Evolutionary conservation across 176 grass and related monocot genomes (phyloP).

Genomic region (Tillandsia fasciculata): DNA sequence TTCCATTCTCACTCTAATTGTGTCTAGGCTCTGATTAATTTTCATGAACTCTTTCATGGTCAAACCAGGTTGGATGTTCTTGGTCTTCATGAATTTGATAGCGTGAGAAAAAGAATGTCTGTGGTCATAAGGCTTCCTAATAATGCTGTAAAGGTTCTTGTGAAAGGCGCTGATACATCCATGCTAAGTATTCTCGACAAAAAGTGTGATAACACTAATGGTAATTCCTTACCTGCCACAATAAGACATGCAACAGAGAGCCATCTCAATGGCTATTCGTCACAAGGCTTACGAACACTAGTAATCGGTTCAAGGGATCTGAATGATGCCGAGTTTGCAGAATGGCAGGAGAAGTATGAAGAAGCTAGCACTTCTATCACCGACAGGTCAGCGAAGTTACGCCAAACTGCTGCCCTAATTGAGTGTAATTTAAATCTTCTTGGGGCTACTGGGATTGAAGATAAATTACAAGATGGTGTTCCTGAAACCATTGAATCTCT

Average conservation of each 20-base stretch:
- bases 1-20: neutral
- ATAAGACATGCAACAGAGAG: constrained; percentile 57
- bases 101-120: constrained; percentile 97
- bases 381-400: constrained; percentile 88
- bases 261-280: constrained; percentile 67
- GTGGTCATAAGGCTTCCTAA: constrained; percentile 92
- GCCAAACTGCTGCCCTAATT: constrained; percentile 71
- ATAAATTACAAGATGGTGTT: constrained; percentile 99
- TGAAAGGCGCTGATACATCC: constrained; percentile 95
- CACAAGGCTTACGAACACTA: constrained; percentile 75
- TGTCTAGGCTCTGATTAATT: neutral
- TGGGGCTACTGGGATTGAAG: constrained; percentile 87
- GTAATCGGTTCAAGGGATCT: constrained; percentile 72
- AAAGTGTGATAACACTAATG: constrained; percentile 20
- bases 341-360: constrained; percentile 88
- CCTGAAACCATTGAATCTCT: constrained; percentile 95
- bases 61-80: constrained; percentile 89
- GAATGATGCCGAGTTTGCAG: constrained; percentile 58
- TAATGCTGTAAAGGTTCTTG: constrained; percentile 87
- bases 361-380: constrained; percentile 92
- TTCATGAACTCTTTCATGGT: neutral
- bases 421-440: constrained; percentile 83
- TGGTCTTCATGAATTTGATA: constrained; percentile 98
- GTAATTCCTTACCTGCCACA: constrained; percentile 37
- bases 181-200: constrained; percentile 70